These are phyloP conservation scores for Physcomitrium patens DNA, from an alignment of 225 moss, liverwort and hornwort genomes.

Conservation along the genomic window DNA sequence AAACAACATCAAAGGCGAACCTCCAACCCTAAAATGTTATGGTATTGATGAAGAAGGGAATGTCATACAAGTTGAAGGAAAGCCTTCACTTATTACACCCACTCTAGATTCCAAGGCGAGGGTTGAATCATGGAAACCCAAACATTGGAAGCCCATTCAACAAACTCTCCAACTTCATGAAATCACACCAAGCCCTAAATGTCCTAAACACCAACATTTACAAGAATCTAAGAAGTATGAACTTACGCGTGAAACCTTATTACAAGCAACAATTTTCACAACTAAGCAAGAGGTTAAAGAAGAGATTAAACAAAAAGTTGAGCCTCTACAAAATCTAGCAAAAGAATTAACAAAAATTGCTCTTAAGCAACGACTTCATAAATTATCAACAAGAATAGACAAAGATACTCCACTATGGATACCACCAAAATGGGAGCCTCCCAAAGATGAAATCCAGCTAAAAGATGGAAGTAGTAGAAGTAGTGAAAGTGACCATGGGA, in stretches of 20 bases:
- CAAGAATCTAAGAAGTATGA: slow-evolving; percentile 44
- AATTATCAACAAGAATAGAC: slow-evolving; percentile 14
- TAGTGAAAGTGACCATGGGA: neutral
- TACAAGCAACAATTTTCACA: slow-evolving; percentile 39
- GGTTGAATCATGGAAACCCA: slow-evolving; percentile 43
- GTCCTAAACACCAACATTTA: slow-evolving; percentile 53
- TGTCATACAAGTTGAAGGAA: slow-evolving; percentile 51
- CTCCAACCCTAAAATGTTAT: slow-evolving; percentile 51
- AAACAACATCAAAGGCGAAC: slow-evolving; percentile 31
- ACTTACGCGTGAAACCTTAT: slow-evolving; percentile 44
- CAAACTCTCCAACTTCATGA: slow-evolving; percentile 53
- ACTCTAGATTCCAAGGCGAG: slow-evolving; percentile 29
- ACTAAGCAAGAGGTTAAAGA: neutral
- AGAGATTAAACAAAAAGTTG: slow-evolving; percentile 4
- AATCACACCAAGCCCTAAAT: slow-evolving; percentile 46
- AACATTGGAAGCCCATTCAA: slow-evolving; percentile 43
- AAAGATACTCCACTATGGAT: slow-evolving; percentile 23
- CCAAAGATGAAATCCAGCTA: slow-evolving; percentile 8
- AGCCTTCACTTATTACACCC: slow-evolving; percentile 46
- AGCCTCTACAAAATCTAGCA: slow-evolving; percentile 5
- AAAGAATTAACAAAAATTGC: slow-evolving; percentile 28
- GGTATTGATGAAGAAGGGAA: slow-evolving; percentile 46
- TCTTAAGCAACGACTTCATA: slow-evolving; percentile 6
- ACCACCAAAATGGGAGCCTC: slow-evolving; percentile 42
- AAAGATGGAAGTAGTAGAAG: slow-evolving; percentile 20